phyloP scores from a whole-genome alignment of 257 asterid species.

The Anisodus tanguticus region DNA sequence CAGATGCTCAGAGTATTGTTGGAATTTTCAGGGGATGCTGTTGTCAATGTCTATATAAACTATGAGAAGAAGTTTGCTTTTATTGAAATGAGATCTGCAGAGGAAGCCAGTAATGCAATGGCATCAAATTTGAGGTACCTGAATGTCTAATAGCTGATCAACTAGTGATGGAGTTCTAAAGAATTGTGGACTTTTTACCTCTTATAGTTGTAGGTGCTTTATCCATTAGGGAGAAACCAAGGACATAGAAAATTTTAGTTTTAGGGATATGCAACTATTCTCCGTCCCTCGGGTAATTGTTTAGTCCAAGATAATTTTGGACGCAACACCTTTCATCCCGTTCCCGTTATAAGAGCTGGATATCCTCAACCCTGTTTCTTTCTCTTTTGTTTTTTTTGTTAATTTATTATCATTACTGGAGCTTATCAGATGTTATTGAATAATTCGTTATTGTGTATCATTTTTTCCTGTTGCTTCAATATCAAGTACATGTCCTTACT shows the following conservation, averaged over 20 bases:
- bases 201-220: not conserved
- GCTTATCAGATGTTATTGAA: conserved; percentile 5
- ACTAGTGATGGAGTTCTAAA: not conserved
- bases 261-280: conserved; percentile 2
- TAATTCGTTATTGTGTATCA: not conserved
- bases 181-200: not conserved
- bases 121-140: conserved; percentile 89
- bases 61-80: conserved; percentile 97
- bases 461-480: not conserved
- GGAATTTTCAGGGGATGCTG: conserved; percentile 85
- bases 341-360: not conserved
- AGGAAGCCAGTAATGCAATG: conserved; percentile 99
- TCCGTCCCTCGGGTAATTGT: not conserved
- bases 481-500: not conserved
- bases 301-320: conserved; percentile 7
- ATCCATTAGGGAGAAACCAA: conserved; percentile 14
- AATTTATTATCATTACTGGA: not conserved
- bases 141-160: conserved; percentile 7
- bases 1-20: conserved; percentile 3
- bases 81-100: conserved; percentile 98
- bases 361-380: conserved; percentile 20
- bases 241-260: not conserved
- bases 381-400: not conserved
- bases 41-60: conserved; percentile 87
- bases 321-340: not conserved